Conservation (phyloP, 2,329 filamentous ascomycete species). For the Trichocomaceae sp. region DNA sequence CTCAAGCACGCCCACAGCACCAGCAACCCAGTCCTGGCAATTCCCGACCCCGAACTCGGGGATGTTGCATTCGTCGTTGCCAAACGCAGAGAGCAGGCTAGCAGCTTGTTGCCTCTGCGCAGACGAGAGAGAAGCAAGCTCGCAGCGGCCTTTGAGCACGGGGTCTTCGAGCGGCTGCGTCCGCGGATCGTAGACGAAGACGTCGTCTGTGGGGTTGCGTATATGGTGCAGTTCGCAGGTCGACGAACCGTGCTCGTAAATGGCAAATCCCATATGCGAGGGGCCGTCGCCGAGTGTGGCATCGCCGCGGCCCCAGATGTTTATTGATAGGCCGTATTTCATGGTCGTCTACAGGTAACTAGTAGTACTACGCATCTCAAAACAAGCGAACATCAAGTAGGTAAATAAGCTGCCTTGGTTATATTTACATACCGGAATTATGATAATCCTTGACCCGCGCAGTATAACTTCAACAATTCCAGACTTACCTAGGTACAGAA, state of each 20-base stretch:
- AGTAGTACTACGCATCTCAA: no score
- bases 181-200: constrained; percentile 19
- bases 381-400: no score
- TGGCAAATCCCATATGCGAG: constrained; percentile 18
- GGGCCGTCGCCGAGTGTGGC: constrained; percentile 17
- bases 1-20: constrained; percentile 12
- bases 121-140: constrained; percentile 12
- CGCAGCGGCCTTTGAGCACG: constrained; percentile 18
- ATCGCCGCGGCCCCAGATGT: constrained; percentile 21
- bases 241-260: constrained; percentile 16
- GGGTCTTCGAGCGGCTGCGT: constrained; percentile 18
- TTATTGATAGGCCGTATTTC: constrained; percentile 15
- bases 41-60: constrained; percentile 17
- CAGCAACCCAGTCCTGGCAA: constrained; percentile 17
- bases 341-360: no score
- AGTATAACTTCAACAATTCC: no score
- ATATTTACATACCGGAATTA: no score
- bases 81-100: constrained; percentile 13
- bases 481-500: no score
- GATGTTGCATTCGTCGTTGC: constrained; percentile 14
- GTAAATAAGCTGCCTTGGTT: no score
- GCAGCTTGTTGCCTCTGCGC: constrained; percentile 4
- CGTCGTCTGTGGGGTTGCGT: constrained; percentile 16
- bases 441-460: no score
- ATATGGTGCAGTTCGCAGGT: constrained; percentile 21